These are phyloP conservation scores for Flaveria floridana DNA, from an alignment of 140 eudicot genomes.

Conservation along the genomic window DNA sequence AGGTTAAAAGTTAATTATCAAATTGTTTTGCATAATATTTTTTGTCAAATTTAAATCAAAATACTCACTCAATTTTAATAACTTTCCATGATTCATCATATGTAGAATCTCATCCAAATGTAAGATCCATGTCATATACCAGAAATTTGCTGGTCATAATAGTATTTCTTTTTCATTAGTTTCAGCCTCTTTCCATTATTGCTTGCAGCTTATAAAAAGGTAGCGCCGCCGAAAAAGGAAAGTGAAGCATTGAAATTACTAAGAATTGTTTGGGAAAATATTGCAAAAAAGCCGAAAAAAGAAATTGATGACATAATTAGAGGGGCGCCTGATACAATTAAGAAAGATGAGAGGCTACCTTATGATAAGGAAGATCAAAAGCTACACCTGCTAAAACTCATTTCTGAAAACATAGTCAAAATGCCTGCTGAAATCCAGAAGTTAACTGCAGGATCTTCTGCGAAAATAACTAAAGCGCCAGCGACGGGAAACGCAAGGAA, in stretches of 20 bases:
- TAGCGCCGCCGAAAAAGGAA: not conserved
- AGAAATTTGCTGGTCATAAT: not conserved
- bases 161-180: not conserved
- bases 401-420: slow-evolving; percentile 27
- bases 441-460: not conserved
- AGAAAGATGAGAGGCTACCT: slow-evolving; percentile 23
- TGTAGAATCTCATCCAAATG: not conserved
- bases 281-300: slow-evolving; percentile 24
- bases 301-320: slow-evolving; percentile 33
- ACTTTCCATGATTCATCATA: not conserved
- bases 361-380: slow-evolving; percentile 30
- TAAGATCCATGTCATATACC: not conserved
- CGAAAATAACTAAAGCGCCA: slow-evolving; percentile 10
- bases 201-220: slow-evolving; percentile 19
- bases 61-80: not conserved
- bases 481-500: not conserved
- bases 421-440: slow-evolving; percentile 27
- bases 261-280: slow-evolving; percentile 24
- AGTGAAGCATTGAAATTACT: slow-evolving; percentile 30
- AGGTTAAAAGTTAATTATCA: not conserved
- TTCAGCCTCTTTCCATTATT: not conserved
- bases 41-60: not conserved
- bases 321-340: slow-evolving; percentile 25
- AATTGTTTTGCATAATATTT: not conserved
- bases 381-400: slow-evolving; percentile 32